Evolutionary conservation across 2,329 filamentous ascomycete species (phyloP), one percentile per base, ranked within the genome.

Genomic region (Pestalotiopsis sp.): DNA sequence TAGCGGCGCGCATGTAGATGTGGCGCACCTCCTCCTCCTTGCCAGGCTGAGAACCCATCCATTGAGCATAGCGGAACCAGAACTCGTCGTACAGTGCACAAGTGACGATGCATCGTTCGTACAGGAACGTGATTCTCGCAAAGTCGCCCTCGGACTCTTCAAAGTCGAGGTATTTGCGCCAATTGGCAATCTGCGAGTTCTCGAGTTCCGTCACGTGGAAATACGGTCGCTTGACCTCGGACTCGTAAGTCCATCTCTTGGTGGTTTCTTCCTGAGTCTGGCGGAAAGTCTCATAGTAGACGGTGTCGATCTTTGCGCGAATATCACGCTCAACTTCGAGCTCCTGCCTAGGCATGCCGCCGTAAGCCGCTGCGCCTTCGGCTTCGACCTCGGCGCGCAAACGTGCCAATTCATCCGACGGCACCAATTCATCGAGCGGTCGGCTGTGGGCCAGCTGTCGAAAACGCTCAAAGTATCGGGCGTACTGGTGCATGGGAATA

Each of bases 21-120:
- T 93, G 95, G 68, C 96, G 92, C 5, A 95, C 91, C 77, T 98
- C 95, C 78, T 98, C 93, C 60, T 94, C 90, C 79, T 97, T 97
- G 73, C 86, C 90, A 1, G 89, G 82, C 77, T 97, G 93, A 0
- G 90, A 90, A 69, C 88, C 86, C 93, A 98, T 97, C 96, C 96
- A 99, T 56, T 95, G 87, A 17, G 92, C 93, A 80, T 97, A 99
- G n/a, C 96, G 92, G 75, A 97, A 90, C 96, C 96, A 99, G 80
- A 98, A 97, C 77, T 98, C 95, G 64, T 98, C 95, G 77, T 99
- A 98, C 73, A 97, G 92, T 17, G 96, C 95, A 76, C 93, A 97
- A 0, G 94, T 95, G 45, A 97, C 93, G 66, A 99, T 82, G 75
- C 95, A 98, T 65, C 96, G 91, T 83, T 99, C 96, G 78, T 99